Base-by-base conservation (phyloP, 805 yeast species). In the Yamadazyma endophytica region DNA sequence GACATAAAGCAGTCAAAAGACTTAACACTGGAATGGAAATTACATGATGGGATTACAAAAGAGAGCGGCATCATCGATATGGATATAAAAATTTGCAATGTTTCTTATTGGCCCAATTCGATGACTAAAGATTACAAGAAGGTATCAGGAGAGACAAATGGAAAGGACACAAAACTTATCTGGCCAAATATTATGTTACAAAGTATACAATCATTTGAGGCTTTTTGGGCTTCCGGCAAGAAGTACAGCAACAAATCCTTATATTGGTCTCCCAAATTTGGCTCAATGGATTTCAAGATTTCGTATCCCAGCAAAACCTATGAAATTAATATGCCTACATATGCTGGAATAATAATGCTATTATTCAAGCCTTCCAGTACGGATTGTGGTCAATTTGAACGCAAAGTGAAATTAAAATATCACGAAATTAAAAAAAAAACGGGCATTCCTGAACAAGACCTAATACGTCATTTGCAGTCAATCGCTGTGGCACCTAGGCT, bases 401-500 rank as follows among this genome's bases (percentile, higher is more conserved):
- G 79, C 19, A 64, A 70, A 26, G 72, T 67, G 26, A 58, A 60
- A 28, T 68, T 82, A 26, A 72, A 85, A 0, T 74, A 73, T 39
- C 70, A 61, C 9, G 82, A 84, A 44, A 82, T 92, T 16, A 59
- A 56, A 22, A 75, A 73, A 20, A 55, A 70, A 20, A 88, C 97
- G 0, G 66, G 70, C 6, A 82, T 92, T 3, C 92, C 96, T 0
- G 74, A 70, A 19, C 56, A 61, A 2, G 97, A 90, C 44, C 64
- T 90, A 22, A 68, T 71, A 13, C 70, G 96, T 35, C 90, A 87
- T 37, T 58, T 92, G 33, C 84, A 81, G 50, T 85, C 96, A 1
- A 73, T 92, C 18, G 78, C 95, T 0, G 83, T 88, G 26, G 90
- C 94, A 0, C 87, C 95, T 3, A 72, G 81, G 42, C 77, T 87